Conservation (phyloP, 139 green algal genomes). For the Chlorella vulgaris region DNA sequence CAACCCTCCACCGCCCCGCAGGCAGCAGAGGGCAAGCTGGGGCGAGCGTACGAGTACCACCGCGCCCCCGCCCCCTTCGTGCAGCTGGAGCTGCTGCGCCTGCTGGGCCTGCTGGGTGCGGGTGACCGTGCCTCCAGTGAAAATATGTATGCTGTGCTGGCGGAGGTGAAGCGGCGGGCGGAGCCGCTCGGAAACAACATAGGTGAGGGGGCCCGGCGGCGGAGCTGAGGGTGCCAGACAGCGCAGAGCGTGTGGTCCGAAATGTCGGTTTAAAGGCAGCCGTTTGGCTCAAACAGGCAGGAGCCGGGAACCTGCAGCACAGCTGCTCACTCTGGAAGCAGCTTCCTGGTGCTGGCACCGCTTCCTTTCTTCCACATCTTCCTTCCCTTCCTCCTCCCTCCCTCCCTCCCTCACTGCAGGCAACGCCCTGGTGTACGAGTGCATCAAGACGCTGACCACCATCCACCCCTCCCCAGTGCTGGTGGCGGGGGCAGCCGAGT, state of each 20-base stretch:
- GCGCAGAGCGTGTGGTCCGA: no score
- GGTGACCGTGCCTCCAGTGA: constrained; percentile 71
- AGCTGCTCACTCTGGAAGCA: no score
- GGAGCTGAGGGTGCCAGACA: neutral
- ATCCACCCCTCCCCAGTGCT: constrained; percentile 90
- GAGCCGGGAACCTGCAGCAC: no score
- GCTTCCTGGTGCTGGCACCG: no score
- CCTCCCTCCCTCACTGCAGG: constrained; percentile 65
- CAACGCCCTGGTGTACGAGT: constrained; percentile 94
- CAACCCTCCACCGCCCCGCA: constrained; percentile 29
- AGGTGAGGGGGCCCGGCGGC: neutral
- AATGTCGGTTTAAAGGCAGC: no score
- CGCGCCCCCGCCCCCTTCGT: constrained; percentile 96
- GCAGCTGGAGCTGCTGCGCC: constrained; percentile 95
- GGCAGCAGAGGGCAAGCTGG: constrained; percentile 87
- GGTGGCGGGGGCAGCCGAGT: constrained; percentile 73
- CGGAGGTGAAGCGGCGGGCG: constrained; percentile 54
- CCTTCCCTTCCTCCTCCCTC: no score
- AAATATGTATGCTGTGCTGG: constrained; percentile 90
- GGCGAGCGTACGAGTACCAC: constrained; percentile 95
- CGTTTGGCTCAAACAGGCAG: no score
- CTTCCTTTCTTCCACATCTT: no score
- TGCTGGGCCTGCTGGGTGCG: constrained; percentile 83
- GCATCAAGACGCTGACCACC: constrained; percentile 82
- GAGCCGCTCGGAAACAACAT: constrained; percentile 53